phyloP scores from a whole-genome alignment of 108 stramenopile species.

The Cylindrotheca fusiformis region DNA sequence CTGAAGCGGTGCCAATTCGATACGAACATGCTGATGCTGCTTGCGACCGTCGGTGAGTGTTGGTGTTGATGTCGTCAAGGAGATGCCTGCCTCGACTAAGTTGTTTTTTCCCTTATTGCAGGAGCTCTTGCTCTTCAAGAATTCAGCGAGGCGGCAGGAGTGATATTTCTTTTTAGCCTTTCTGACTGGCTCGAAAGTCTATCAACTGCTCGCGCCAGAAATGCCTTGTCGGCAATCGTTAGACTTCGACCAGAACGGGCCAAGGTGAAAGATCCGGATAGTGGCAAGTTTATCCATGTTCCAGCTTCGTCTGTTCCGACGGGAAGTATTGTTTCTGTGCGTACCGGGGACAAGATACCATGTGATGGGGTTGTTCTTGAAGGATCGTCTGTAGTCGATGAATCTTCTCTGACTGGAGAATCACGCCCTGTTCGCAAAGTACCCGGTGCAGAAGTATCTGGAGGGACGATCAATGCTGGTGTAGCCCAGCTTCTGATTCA shows the following conservation, averaged over 20 bases:
- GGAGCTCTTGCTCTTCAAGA: conserved; percentile 79
- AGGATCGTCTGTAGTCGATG: conserved; percentile 63
- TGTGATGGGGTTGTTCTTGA: conserved; percentile 88
- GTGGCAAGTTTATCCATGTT: conserved; percentile 53
- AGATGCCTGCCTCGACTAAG: too few relatives aligned
- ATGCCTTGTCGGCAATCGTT: conserved; percentile 73
- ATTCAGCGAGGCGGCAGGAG: conserved; percentile 77
- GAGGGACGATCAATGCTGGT: conserved; percentile 81
- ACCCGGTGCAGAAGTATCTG: conserved; percentile 46
- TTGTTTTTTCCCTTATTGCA: too few relatives aligned
- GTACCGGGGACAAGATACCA: conserved; percentile 89
- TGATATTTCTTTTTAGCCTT: conserved; percentile 73
- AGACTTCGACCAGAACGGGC: conserved; percentile 72
- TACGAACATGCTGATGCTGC: conserved; percentile 91
- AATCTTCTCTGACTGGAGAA: conserved; percentile 79
- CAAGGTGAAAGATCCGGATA: conserved; percentile 59
- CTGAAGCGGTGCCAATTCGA: conserved; percentile 61
- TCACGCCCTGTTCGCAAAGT: conserved; percentile 70
- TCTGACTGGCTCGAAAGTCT: conserved; percentile 69
- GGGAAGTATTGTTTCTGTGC: conserved; percentile 80
- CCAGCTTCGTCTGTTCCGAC: conserved; percentile 61
- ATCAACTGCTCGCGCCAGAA: conserved; percentile 66
- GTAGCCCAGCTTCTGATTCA: conserved; percentile 54
- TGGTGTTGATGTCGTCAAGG: too few relatives aligned
- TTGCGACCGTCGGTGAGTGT: conserved; percentile 85